Percentiles rank a stretch among this genome's conserved stretches.
phyloP scores from a whole-genome alignment of 2,329 filamentous ascomycete genomes.

The Trichophyton mentagrophytes region DNA sequence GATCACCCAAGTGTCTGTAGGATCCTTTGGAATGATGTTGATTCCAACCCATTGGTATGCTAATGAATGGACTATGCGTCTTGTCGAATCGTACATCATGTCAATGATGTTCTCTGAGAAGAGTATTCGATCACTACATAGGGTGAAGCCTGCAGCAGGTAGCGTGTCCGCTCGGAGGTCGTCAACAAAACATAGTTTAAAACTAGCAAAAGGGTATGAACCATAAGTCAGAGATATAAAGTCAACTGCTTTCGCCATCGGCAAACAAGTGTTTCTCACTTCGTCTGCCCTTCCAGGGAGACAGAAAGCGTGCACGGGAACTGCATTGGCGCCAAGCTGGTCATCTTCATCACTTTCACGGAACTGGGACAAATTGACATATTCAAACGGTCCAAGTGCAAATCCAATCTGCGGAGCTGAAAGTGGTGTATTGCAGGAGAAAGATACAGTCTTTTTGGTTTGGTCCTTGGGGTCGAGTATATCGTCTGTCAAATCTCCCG shows the following conservation, averaged over 20 bases:
- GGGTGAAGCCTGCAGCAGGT: conserved; percentile 67
- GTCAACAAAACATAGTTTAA: conserved; percentile 89
- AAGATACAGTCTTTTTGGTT: conserved; percentile 76
- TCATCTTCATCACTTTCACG: conserved; percentile 85
- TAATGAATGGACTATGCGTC: conserved; percentile 67
- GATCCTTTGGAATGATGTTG: conserved; percentile 72
- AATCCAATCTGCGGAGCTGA: conserved; percentile 86
- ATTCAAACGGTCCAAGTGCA: conserved; percentile 86
- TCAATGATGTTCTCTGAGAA: conserved; percentile 80
- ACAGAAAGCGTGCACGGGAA: conserved; percentile 85
- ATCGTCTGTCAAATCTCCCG: conserved; percentile 79
- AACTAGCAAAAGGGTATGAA: conserved; percentile 80
- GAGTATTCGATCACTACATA: conserved; percentile 76
- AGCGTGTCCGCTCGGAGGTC: conserved; percentile 66
- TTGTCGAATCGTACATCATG: conserved; percentile 66
- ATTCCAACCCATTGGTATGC: conserved; percentile 92
- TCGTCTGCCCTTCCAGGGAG: conserved; percentile 70
- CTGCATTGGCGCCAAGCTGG: conserved; percentile 72
- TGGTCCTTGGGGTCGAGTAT: conserved; percentile 62
- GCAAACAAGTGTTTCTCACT: conserved; percentile 73
- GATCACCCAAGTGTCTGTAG: conserved; percentile 75
- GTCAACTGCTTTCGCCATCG: conserved; percentile 76
- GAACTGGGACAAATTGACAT: conserved; percentile 78
- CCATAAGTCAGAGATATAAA: conserved; percentile 80
- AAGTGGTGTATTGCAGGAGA: conserved; percentile 60